Evolutionary conservation across 768 basidiomycete species (phyloP).

Genomic region (Porphyrellus cyaneotinctus): DNA sequence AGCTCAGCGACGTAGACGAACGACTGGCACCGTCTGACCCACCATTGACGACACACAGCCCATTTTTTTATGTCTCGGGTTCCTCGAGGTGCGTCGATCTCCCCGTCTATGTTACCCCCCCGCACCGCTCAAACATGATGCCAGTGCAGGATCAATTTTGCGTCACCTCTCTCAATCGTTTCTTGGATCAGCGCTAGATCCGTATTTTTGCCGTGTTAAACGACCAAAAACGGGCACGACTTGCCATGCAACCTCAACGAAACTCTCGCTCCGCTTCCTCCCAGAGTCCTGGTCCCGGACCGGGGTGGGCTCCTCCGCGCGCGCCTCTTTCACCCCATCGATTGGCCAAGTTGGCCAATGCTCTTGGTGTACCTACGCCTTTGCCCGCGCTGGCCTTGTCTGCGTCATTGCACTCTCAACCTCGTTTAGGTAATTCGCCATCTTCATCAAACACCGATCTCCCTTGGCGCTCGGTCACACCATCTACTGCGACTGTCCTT

Average conservation of each 20-base stretch:
- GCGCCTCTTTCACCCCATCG: conserved; percentile 71
- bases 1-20: conserved; percentile 2
- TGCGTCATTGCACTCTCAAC: conserved; percentile 6
- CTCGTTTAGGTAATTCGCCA: conserved; percentile 14
- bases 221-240: background rate
- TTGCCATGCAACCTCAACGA: conserved; percentile 15
- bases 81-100: conserved; percentile 12
- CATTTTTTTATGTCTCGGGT: background rate
- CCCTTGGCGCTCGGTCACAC: conserved; percentile 49
- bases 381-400: conserved; percentile 46
- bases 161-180: background rate
- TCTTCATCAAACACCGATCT: conserved; percentile 28
- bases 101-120: background rate
- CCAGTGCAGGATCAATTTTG: conserved; percentile 2
- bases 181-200: conserved; percentile 7
- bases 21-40: background rate
- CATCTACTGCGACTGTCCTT: conserved; percentile 40
- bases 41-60: background rate
- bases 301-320: conserved; percentile 59
- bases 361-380: conserved; percentile 76
- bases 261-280: conserved; percentile 11
- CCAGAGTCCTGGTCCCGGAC: conserved; percentile 6
- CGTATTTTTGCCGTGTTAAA: background rate
- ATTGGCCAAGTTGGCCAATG: conserved; percentile 80
- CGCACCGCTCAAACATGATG: background rate